phyloP scores from a whole-genome alignment of 2,329 filamentous ascomycete species.

The Colletotrichum sojae region DNA sequence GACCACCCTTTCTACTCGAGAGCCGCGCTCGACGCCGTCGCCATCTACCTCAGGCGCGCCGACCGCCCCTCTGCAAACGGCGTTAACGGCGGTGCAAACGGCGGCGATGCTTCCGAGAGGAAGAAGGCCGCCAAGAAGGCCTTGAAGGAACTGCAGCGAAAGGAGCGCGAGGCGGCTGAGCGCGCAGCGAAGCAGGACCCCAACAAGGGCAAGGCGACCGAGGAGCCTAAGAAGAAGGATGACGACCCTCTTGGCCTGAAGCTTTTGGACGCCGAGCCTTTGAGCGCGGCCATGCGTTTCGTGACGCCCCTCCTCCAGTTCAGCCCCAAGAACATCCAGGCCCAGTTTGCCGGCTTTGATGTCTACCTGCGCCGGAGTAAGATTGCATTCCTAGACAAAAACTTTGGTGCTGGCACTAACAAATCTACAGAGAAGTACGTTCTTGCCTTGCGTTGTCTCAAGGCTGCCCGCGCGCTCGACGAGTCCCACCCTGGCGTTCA shows the following conservation, averaged over 20 bases:
- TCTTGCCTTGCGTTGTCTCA: slow-evolving; percentile 88
- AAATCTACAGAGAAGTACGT: slow-evolving; percentile 80
- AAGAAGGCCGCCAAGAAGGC: slow-evolving; percentile 95
- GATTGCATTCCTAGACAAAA: slow-evolving; percentile 46
- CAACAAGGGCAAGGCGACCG: slow-evolving; percentile 78
- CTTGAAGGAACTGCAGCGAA: slow-evolving; percentile 76
- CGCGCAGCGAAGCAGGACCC: slow-evolving; percentile 86
- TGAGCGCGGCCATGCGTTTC: slow-evolving; percentile 91
- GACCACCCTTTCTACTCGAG: slow-evolving; percentile 95
- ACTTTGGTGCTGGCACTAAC: slow-evolving; percentile 48
- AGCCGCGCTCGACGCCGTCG: slow-evolving; percentile 84
- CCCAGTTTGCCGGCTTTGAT: slow-evolving; percentile 90
- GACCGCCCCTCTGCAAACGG: slow-evolving; percentile 81
- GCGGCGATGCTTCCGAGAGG: slow-evolving; percentile 75
- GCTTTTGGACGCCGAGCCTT: slow-evolving; percentile 85
- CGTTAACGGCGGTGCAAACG: slow-evolving; percentile 67
- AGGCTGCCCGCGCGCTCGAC: slow-evolving; percentile 79
- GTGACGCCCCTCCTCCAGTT: slow-evolving; percentile 85
- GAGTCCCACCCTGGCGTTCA: slow-evolving; percentile 79
- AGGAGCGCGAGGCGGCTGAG: slow-evolving; percentile 84
- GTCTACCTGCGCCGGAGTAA: slow-evolving; percentile 88
- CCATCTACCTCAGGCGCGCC: slow-evolving; percentile 83
- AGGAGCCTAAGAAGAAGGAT: slow-evolving; percentile 83
- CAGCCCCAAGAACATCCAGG: slow-evolving; percentile 84
- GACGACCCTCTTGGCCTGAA: slow-evolving; percentile 87